Conservation (phyloP, 2,329 filamentous ascomycete species). For the Ascochyta rabiei region DNA sequence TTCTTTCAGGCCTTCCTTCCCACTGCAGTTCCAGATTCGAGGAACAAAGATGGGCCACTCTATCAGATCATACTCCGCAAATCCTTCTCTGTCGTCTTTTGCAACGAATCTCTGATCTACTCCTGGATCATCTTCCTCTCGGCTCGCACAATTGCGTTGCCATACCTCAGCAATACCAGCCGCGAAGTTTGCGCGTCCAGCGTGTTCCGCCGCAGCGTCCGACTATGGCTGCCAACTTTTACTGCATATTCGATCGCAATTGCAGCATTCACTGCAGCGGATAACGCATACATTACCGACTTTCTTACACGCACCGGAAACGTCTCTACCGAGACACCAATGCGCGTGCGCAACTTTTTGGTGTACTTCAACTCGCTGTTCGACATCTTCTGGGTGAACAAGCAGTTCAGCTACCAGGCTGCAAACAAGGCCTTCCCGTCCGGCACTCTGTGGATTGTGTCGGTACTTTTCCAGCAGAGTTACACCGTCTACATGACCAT, state of each 20-base stretch:
- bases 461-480: constrained; percentile 54
- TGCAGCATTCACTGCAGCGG: constrained; percentile 41
- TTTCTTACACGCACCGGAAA: constrained; percentile 50
- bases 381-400: constrained; percentile 55
- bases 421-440: constrained; percentile 53
- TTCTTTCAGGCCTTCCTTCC: constrained; percentile 56
- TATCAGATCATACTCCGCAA: constrained; percentile 54
- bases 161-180: constrained; percentile 49
- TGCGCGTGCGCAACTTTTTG: constrained; percentile 47
- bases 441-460: constrained; percentile 54
- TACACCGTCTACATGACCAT: constrained; percentile 58
- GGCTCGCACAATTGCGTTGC: constrained; percentile 51
- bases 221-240: constrained; percentile 51
- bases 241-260: constrained; percentile 50
- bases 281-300: constrained; percentile 43
- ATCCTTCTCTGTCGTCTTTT: constrained; percentile 53
- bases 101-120: constrained; percentile 55
- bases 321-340: constrained; percentile 42
- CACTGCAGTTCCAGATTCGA: constrained; percentile 46
- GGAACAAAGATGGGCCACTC: constrained; percentile 44
- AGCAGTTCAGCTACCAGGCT: constrained; percentile 47
- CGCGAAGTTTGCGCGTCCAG: constrained; percentile 47
- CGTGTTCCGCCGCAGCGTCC: constrained; percentile 51
- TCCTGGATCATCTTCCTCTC: constrained; percentile 55
- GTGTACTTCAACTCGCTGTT: constrained; percentile 56